phyloP scores from a whole-genome alignment of 805 yeast species.

The Blastobotrys chiropterorum region DNA sequence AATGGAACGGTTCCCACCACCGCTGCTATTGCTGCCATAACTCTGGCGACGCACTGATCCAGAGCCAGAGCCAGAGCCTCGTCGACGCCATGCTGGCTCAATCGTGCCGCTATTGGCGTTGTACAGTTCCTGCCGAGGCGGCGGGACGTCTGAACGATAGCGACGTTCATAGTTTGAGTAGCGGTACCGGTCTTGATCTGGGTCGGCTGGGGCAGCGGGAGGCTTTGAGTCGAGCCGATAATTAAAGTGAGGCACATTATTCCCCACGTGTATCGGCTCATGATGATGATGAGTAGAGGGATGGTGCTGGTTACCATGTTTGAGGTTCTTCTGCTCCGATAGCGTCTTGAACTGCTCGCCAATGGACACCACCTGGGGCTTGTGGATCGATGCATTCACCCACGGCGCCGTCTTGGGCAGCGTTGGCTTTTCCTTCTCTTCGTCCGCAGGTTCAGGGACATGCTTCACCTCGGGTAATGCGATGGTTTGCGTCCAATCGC shows the following conservation, averaged over 20 bases:
- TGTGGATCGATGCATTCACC: constrained; percentile 8
- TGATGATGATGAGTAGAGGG: constrained; percentile 3
- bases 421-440: neutral
- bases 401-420: constrained; percentile 16
- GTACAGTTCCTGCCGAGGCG: constrained; percentile 22
- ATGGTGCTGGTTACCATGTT: constrained; percentile 6
- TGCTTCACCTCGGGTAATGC: neutral
- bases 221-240: constrained; percentile 9
- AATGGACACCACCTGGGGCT: constrained; percentile 17
- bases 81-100: constrained; percentile 15
- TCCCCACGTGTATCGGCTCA: too few species aligned
- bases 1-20: neutral
- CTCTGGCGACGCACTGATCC: neutral
- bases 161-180: constrained; percentile 22
- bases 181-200: constrained; percentile 16
- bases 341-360: constrained; percentile 21
- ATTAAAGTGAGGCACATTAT: constrained; percentile 8
- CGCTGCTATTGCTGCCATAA: neutral
- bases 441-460: neutral
- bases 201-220: too few species aligned
- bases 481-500: constrained; percentile 20
- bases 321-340: constrained; percentile 14
- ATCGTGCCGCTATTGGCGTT: constrained; percentile 21
- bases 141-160: constrained; percentile 18
- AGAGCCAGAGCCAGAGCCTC: neutral